phyloP scores from a whole-genome alignment of 306 rosid species.

The Acmispon strigosus region DNA sequence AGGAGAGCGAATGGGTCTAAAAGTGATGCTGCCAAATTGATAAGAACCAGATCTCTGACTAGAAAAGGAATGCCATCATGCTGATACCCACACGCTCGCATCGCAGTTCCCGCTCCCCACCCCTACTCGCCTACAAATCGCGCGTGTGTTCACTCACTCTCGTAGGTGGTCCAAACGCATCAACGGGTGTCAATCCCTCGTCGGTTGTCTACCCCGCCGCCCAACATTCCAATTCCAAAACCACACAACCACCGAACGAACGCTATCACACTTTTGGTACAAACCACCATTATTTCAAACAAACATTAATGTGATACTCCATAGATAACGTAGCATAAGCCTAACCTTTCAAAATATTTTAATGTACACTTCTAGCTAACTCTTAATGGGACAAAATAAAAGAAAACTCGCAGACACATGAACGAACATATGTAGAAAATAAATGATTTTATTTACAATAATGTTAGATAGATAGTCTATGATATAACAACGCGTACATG shows the following conservation, averaged over 20 bases:
- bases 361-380: not conserved
- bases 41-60: slow-evolving; percentile 32
- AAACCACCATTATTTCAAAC: not conserved
- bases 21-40: slow-evolving; percentile 4
- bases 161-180: not conserved
- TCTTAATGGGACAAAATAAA: not conserved
- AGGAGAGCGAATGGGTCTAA: slow-evolving; percentile 31
- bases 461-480: slow-evolving; percentile 19
- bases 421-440: not conserved
- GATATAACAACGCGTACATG: not conserved
- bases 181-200: slow-evolving; percentile 17
- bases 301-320: not conserved
- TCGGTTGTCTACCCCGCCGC: slow-evolving; percentile 18
- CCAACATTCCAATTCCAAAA: slow-evolving; percentile 16
- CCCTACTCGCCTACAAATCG: not conserved
- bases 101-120: slow-evolving; percentile 27
- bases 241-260: not conserved
- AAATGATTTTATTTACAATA: not conserved
- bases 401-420: not conserved
- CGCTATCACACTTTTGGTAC: not conserved
- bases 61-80: slow-evolving; percentile 34
- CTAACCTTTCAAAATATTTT: too few relatives aligned
- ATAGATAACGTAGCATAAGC: too few relatives aligned
- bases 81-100: slow-evolving; percentile 55
- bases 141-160: slow-evolving; percentile 3